Evolutionary conservation across 2,329 filamentous ascomycete genomes (phyloP).

Genomic region (Xylaria sp.): DNA sequence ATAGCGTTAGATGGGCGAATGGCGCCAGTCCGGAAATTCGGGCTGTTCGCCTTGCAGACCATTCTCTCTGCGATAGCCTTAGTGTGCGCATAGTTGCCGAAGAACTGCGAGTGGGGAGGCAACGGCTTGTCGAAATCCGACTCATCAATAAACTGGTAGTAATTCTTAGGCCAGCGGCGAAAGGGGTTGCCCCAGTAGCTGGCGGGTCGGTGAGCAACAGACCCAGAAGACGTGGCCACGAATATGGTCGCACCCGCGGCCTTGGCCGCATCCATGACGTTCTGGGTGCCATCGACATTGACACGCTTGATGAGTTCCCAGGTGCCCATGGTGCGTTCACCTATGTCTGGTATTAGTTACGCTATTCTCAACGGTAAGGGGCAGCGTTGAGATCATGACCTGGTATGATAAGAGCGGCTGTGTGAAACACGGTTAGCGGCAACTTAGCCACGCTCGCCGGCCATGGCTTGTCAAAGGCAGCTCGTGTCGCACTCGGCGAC

Average conservation of each 20-base stretch:
- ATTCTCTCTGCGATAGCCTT: slow-evolving; percentile 60
- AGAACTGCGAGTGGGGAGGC: slow-evolving; percentile 55
- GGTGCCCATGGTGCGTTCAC: slow-evolving; percentile 55
- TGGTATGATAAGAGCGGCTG: slow-evolving; percentile 59
- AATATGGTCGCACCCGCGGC: slow-evolving; percentile 57
- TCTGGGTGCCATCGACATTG: slow-evolving; percentile 59
- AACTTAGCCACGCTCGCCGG: slow-evolving; percentile 51
- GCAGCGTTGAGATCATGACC: background rate
- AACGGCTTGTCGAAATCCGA: slow-evolving; percentile 53
- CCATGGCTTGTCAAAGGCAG: slow-evolving; percentile 59
- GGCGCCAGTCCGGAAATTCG: slow-evolving; percentile 61
- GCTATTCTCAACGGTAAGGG: background rate
- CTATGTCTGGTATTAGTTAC: slow-evolving; percentile 22
- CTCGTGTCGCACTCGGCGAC: slow-evolving; percentile 51
- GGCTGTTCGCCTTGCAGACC: slow-evolving; percentile 50
- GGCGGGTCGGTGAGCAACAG: slow-evolving; percentile 54
- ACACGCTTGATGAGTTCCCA: slow-evolving; percentile 55
- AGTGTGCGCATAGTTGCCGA: slow-evolving; percentile 58
- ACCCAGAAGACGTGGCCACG: slow-evolving; percentile 60
- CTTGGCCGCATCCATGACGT: slow-evolving; percentile 57
- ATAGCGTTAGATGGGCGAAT: slow-evolving; percentile 62
- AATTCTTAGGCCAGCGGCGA: slow-evolving; percentile 52
- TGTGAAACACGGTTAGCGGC: slow-evolving; percentile 63
- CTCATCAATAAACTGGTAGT: slow-evolving; percentile 57
- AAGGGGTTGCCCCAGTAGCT: slow-evolving; percentile 54